Percentiles rank a stretch among this genome's conserved stretches.
Conservation (phyloP, 2,329 filamentous ascomycete genomes). For the Clarireedia hainanense region DNA sequence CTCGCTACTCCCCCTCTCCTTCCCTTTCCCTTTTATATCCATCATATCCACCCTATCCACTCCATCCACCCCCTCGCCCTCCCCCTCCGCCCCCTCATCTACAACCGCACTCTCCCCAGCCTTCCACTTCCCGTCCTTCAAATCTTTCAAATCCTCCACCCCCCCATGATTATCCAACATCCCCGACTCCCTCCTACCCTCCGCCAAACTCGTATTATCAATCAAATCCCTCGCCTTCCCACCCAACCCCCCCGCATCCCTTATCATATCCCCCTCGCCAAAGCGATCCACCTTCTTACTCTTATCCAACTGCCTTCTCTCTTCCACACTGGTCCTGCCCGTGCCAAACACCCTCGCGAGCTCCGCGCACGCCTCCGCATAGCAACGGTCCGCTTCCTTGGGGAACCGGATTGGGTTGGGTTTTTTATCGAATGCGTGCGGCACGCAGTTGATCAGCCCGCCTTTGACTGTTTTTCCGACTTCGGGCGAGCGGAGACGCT, state of each 20-base stretch:
- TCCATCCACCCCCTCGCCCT: not conserved
- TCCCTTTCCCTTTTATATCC: not conserved
- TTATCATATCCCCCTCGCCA: constrained; percentile 13
- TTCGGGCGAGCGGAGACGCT: constrained; percentile 41
- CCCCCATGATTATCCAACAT: constrained; percentile 7
- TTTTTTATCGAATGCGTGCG: constrained; percentile 60
- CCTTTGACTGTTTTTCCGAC: constrained; percentile 50
- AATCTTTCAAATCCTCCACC: not conserved
- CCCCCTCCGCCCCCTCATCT: not conserved
- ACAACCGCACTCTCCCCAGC: not conserved
- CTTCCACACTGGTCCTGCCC: constrained; percentile 16
- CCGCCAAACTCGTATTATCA: constrained; percentile 4
- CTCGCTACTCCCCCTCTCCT: not conserved
- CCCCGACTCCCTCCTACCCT: not conserved
- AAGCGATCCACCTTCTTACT: constrained; percentile 23
- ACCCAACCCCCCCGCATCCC: not conserved
- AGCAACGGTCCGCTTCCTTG: constrained; percentile 24
- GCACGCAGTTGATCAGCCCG: constrained; percentile 48
- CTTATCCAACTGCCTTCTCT: constrained; percentile 21
- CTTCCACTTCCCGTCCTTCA: not conserved
- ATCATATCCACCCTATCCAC: no score
- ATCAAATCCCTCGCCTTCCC: constrained; percentile 1
- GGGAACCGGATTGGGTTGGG: constrained; percentile 47
- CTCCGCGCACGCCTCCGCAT: constrained; percentile 27
- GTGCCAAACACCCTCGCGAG: constrained; percentile 23